A percentile compares a stretch with the other conserved stretches of the same genome.
Evolutionary conservation across 768 basidiomycete genomes (phyloP).

Genomic region (Kondoa malvinella): DNA sequence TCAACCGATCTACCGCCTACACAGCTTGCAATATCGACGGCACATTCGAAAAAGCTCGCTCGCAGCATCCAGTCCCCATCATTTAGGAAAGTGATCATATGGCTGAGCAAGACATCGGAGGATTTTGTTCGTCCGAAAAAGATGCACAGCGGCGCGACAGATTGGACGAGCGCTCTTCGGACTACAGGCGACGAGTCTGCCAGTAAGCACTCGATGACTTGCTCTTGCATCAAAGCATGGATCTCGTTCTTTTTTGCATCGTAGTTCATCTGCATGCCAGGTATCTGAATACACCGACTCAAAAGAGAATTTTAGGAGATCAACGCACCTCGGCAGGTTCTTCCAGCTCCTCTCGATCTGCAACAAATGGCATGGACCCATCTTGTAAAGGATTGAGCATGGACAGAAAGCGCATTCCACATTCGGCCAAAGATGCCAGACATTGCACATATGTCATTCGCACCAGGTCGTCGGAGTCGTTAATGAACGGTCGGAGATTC

Average conservation of each 20-base stretch:
- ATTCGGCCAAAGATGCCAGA: slow-evolving; percentile 67
- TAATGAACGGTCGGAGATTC: slow-evolving; percentile 61
- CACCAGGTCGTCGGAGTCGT: slow-evolving; percentile 69
- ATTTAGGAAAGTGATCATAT: slow-evolving; percentile 70
- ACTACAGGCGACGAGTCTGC: slow-evolving; percentile 78
- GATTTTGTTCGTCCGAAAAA: slow-evolving; percentile 86
- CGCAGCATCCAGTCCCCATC: slow-evolving; percentile 71
- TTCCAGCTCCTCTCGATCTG: slow-evolving; percentile 51
- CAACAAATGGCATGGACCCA: slow-evolving; percentile 53
- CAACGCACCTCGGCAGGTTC: slow-evolving; percentile 57
- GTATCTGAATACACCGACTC: background rate
- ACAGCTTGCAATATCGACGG: slow-evolving; percentile 86
- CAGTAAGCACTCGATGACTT: slow-evolving; percentile 50
- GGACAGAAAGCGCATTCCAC: slow-evolving; percentile 71
- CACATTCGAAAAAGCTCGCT: slow-evolving; percentile 83
- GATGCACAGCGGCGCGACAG: slow-evolving; percentile 74
- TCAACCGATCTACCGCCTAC: slow-evolving; percentile 80
- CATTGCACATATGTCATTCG: slow-evolving; percentile 67
- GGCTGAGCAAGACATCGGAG: slow-evolving; percentile 79
- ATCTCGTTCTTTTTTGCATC: slow-evolving; percentile 73
- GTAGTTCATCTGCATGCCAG: slow-evolving; percentile 55
- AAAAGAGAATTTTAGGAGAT: background rate
- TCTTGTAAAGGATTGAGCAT: slow-evolving; percentile 82
- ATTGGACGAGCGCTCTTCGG: slow-evolving; percentile 71
- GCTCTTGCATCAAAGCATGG: slow-evolving; percentile 62